Evolutionary conservation across 306 rosid genomes (phyloP).

Genomic region (Vigna trinervia): DNA sequence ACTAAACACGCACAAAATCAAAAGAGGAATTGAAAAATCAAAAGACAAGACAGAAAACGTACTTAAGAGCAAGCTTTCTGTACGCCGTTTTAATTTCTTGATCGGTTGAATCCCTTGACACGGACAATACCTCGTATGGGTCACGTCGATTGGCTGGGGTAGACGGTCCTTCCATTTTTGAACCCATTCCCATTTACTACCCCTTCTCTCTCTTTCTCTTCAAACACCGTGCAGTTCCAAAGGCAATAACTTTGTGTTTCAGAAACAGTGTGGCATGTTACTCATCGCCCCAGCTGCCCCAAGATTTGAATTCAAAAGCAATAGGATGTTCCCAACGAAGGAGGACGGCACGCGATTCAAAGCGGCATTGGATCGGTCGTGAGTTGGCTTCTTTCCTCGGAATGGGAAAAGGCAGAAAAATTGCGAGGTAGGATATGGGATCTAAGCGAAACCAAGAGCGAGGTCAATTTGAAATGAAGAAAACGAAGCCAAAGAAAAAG

Average conservation of each 20-base stretch:
- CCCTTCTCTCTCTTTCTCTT: constrained; percentile 6
- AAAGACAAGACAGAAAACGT: constrained; percentile 23
- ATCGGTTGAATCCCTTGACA: constrained; percentile 78
- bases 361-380: constrained; percentile 60
- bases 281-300: constrained; percentile 37
- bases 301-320: constrained; percentile 43
- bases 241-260: not conserved
- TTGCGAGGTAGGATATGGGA: constrained; percentile 38
- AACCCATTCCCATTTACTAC: constrained; percentile 60
- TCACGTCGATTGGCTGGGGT: constrained; percentile 81
- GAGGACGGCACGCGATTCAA: constrained; percentile 54
- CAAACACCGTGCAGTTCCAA: constrained; percentile 31
- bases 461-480: constrained; percentile 32
- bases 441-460: constrained; percentile 33
- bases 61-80: constrained; percentile 97
- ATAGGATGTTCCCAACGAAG: constrained; percentile 20
- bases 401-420: constrained; percentile 32
- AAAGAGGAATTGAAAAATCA: not conserved
- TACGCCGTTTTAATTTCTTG: constrained; percentile 96
- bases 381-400: constrained; percentile 39
- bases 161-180: constrained; percentile 87
- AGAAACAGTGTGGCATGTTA: constrained; percentile 32
- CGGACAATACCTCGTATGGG: constrained; percentile 88
- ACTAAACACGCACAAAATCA: not conserved
- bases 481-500: not conserved